These are phyloP conservation scores for Salix udensis DNA, from an alignment of 345 rosid genomes.

Conservation along the genomic window DNA sequence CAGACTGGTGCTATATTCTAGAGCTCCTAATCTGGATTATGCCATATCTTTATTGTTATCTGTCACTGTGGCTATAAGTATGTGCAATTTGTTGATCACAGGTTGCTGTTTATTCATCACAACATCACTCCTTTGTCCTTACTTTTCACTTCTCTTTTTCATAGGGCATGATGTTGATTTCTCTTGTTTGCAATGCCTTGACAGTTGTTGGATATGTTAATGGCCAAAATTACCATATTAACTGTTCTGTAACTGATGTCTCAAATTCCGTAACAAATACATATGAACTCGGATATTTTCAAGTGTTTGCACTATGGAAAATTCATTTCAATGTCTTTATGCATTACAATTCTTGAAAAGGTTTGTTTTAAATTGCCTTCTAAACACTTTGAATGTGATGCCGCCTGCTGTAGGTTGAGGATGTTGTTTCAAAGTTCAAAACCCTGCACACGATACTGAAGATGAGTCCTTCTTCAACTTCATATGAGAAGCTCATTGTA, in stretches of 20 bases:
- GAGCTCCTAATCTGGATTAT: neutral
- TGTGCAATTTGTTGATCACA: neutral
- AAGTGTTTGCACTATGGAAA: neutral
- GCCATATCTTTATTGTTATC: neutral
- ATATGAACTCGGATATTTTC: neutral
- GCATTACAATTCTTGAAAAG: neutral
- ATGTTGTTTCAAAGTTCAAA: slow-evolving; percentile 50
- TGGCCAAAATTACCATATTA: neutral
- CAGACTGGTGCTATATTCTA: neutral
- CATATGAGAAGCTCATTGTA: slow-evolving; percentile 57
- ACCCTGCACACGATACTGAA: slow-evolving; percentile 54
- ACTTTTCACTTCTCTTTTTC: neutral
- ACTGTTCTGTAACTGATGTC: neutral
- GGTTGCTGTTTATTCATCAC: neutral
- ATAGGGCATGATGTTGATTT: neutral
- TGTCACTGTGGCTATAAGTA: neutral
- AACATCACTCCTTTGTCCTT: neutral
- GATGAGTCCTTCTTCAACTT: slow-evolving; percentile 50
- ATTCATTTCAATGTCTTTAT: neutral
- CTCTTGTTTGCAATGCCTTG: neutral
- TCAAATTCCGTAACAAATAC: neutral
- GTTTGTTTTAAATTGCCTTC: neutral
- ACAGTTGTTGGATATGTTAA: neutral
- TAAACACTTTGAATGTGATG: neutral
- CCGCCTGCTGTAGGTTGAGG: slow-evolving; percentile 49